Evolutionary conservation across 441 rosid genomes (phyloP), one percentile per base, ranked within the genome.

Genomic region (Flueggea neowawraea): DNA sequence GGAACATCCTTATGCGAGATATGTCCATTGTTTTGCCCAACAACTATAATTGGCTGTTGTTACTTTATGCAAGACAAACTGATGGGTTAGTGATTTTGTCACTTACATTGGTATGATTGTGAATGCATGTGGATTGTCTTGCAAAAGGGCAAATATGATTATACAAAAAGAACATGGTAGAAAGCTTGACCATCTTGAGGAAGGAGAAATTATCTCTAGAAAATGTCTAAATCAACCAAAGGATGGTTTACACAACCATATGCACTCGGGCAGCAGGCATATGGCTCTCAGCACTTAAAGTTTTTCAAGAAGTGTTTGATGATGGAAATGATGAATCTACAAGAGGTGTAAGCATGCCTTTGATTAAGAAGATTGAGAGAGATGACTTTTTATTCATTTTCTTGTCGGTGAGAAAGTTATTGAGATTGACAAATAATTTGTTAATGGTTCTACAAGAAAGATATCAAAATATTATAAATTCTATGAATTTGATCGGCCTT

Each of bases 171-270:
- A 49, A 14, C n/a, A 14, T 6, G 22, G 7, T 10, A 31, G 17
- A 17, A 45, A 39, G 13, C 16, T 16, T 3, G n/a, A 44, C 4
- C 8, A 14, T 16, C 5, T 43, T 16, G 17, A 17, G 15, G 16
- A 10, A 9, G 51, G 31, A 13, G 36, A 59, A 17, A 16, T 59
- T n/a, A 36, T 17, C 8, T 31, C n/a, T 49, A 10, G 48, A 10
- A n/a, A 15, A 28, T 22, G 64, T 4, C 51, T 48, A 41, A 61
- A 61, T 50, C 64, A 61, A n/a, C n/a, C n/a, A n/a, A n/a, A n/a
- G n/a, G n/a, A n/a, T n/a, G n/a, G n/a, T n/a, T n/a, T n/a, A 31
- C 13, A 12, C 3, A 22, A 60, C 16, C 0, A 12, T 60, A 7
- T 10, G 6, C 6, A 47, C 28, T 22, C 28, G 41, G 12, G 17